These are phyloP conservation scores for Brassica balearica DNA, from an alignment of 441 rosid genomes.

Conservation along the genomic window DNA sequence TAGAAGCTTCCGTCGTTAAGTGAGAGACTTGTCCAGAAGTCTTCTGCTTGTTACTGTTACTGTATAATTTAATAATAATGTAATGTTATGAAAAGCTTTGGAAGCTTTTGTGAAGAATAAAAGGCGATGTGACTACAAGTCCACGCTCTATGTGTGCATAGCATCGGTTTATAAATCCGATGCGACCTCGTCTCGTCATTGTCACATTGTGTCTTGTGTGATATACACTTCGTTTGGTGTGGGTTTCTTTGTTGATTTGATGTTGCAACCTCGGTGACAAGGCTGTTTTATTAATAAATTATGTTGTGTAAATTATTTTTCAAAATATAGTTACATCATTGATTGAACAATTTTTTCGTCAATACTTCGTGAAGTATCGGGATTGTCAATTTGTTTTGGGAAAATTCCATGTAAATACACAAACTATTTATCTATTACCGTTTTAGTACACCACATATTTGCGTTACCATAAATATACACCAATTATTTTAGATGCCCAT, in stretches of 20 bases:
- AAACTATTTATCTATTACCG: too few species aligned
- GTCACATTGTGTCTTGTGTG: conserved; percentile 34
- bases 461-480: too few species aligned
- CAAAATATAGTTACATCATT: neutral
- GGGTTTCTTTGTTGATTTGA: conserved; percentile 31
- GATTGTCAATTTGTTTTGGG: too few species aligned
- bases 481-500: too few species aligned
- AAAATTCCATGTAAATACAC: too few species aligned
- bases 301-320: conserved; percentile 19
- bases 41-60: conserved; percentile 16
- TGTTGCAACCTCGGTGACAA: conserved; percentile 31
- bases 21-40: conserved; percentile 18
- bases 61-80: conserved; percentile 29
- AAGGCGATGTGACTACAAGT: conserved; percentile 54
- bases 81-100: conserved; percentile 29
- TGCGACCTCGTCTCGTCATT: conserved; percentile 35
- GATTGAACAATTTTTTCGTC: neutral
- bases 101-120: conserved; percentile 46
- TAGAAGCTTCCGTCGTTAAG: conserved; percentile 90
- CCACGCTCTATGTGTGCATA: conserved; percentile 40
- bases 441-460: too few species aligned
- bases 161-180: conserved; percentile 28
- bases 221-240: conserved; percentile 34
- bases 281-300: conserved; percentile 32
- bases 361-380: neutral